A percentile compares a stretch with the other conserved stretches of the same genome.
Evolutionary conservation across 73 alveolate genomes (phyloP).

Genomic region (Tetrahymena borealis): DNA sequence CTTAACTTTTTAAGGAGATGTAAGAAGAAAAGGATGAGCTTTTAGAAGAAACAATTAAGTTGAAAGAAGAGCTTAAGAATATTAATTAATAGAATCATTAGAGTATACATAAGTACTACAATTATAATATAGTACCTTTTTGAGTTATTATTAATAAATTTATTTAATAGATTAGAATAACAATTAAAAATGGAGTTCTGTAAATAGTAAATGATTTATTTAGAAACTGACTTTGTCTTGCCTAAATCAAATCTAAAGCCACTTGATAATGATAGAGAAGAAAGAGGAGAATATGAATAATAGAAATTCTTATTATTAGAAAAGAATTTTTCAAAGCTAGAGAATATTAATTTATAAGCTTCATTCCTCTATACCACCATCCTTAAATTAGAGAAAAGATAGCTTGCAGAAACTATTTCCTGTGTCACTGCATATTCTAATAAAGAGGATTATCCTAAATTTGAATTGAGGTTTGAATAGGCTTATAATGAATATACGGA

Average conservation of each 20-base stretch:
- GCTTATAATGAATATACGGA: not conserved
- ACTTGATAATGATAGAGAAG: not conserved
- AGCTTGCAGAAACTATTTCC: not conserved
- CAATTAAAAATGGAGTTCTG: not conserved
- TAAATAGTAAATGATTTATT: not conserved
- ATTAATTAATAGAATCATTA: not conserved
- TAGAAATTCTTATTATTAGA: not conserved
- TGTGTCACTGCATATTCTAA: not conserved
- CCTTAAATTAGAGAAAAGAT: not conserved
- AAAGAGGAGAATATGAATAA: not conserved
- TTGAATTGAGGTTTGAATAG: not conserved
- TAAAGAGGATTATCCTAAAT: not conserved
- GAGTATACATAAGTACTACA: not conserved
- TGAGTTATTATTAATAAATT: not conserved
- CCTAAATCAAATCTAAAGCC: not conserved
- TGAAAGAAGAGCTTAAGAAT: not conserved
- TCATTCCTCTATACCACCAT: not conserved
- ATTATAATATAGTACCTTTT: not conserved
- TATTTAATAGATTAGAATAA: not conserved
- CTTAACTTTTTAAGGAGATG: not conserved
- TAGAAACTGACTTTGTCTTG: not conserved
- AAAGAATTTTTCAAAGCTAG: not conserved
- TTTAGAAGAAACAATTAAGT: not conserved
- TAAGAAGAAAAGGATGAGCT: not conserved
- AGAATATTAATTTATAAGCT: not conserved